A percentile compares a stretch with the other conserved stretches of the same genome.
phyloP scores from a whole-genome alignment of 2,329 filamentous ascomycete genomes.

The Apiospora koreana region DNA sequence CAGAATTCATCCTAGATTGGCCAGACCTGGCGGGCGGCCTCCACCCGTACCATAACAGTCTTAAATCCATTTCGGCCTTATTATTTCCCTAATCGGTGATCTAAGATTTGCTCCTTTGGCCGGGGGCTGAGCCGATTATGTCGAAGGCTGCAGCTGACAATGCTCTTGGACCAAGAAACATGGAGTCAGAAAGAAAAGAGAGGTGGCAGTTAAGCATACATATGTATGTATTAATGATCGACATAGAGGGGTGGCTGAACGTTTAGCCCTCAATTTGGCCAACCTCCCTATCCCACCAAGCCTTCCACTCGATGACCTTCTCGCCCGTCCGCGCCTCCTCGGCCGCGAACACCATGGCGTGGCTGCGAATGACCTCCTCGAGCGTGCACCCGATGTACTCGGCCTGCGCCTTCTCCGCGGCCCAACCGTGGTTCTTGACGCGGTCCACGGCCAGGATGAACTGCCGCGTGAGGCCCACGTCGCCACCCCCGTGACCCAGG shows the following conservation, averaged over 20 bases:
- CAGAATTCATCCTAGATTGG: no score
- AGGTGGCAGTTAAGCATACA: no score
- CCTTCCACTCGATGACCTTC: conserved; percentile 71
- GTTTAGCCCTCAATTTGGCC: conserved; percentile 16
- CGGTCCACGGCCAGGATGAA: conserved; percentile 81
- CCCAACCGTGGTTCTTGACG: conserved; percentile 71
- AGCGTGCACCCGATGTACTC: conserved; percentile 78
- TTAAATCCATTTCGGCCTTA: no score
- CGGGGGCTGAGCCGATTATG: no score
- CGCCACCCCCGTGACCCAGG: conserved; percentile 72
- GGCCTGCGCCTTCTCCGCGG: conserved; percentile 70
- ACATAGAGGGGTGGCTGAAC: background rate
- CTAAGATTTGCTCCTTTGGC: no score
- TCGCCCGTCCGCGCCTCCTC: conserved; percentile 76
- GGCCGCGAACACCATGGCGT: conserved; percentile 91
- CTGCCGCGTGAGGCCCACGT: conserved; percentile 76
- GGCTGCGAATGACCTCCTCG: conserved; percentile 85
- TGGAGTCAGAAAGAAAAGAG: no score
- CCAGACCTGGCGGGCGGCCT: no score
- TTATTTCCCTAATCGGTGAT: no score
- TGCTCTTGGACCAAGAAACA: no score
- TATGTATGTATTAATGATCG: no score
- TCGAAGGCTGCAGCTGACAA: no score
- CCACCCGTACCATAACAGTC: no score
- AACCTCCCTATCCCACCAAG: conserved; percentile 71